Conservation (phyloP, 2,329 filamentous ascomycete species). For the Endocalyx cinctus region DNA sequence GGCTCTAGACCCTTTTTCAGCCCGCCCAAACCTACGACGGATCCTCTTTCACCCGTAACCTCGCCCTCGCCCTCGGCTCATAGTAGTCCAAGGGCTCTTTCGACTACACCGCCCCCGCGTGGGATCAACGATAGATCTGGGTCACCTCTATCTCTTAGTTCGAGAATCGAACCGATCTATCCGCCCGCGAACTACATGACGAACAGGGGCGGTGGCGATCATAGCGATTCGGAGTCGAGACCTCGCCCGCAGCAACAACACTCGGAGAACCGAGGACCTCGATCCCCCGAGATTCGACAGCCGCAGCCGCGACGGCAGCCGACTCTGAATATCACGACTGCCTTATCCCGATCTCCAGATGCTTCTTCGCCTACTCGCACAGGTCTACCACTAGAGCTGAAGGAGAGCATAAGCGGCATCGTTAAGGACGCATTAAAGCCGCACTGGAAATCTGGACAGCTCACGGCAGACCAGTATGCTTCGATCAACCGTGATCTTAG, state of each 20-base stretch:
- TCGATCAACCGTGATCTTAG: slow-evolving; percentile 88
- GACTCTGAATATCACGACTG: slow-evolving; percentile 32
- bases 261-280: slow-evolving; percentile 24
- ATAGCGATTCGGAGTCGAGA: slow-evolving; percentile 39
- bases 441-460: slow-evolving; percentile 71
- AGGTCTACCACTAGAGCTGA: slow-evolving; percentile 71
- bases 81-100: slow-evolving; percentile 63
- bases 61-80: slow-evolving; percentile 61
- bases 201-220: slow-evolving; percentile 38
- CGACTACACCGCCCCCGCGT: slow-evolving; percentile 65
- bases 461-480: slow-evolving; percentile 87
- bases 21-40: slow-evolving; percentile 25
- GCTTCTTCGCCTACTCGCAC: slow-evolving; percentile 66
- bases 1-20: slow-evolving; percentile 36
- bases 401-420: slow-evolving; percentile 83
- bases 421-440: slow-evolving; percentile 80
- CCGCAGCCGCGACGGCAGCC: slow-evolving; percentile 46
- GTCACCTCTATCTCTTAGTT: slow-evolving; percentile 62
- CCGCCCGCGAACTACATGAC: slow-evolving; percentile 73
- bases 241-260: slow-evolving; percentile 30
- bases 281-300: slow-evolving; percentile 46
- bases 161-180: slow-evolving; percentile 68
- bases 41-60: slow-evolving; percentile 58
- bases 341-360: slow-evolving; percentile 44
- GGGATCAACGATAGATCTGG: slow-evolving; percentile 58